A percentile compares a stretch with the other conserved stretches of the same genome.
Evolutionary conservation across 2,329 filamentous ascomycete species (phyloP).

Genomic region (Aureobasidium sp.): DNA sequence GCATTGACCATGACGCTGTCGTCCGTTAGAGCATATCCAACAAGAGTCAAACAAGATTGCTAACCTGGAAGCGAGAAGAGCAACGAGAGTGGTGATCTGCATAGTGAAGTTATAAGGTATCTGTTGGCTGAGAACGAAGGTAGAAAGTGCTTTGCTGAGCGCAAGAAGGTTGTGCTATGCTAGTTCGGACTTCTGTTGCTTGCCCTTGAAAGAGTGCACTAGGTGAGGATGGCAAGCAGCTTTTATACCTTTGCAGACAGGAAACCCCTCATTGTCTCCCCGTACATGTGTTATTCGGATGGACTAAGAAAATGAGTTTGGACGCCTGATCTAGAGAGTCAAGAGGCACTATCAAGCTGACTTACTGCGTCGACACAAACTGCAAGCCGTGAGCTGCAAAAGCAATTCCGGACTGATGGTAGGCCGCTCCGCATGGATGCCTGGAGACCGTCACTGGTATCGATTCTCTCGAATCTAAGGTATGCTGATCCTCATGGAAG

Average conservation of each 20-base stretch:
- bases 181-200: neutral
- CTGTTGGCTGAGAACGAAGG: neutral
- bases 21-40: neutral
- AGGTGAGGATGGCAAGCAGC: neutral
- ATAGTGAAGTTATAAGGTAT: neutral
- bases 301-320: neutral
- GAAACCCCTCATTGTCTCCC: neutral
- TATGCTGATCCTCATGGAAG: neutral
- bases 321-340: neutral
- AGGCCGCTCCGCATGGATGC: neutral
- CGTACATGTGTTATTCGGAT: too few species aligned
- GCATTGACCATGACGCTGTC: constrained; percentile 7
- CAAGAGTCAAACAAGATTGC: neutral
- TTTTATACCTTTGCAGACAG: neutral
- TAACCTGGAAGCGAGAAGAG: constrained; percentile 13
- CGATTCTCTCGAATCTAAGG: neutral
- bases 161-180: too few species aligned
- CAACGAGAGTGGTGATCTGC: neutral
- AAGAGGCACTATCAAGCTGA: neutral
- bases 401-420: neutral
- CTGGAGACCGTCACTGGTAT: neutral
- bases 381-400: neutral
- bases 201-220: neutral
- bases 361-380: neutral
- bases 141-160: too few species aligned